These are phyloP conservation scores for Gelatoporia subvermispora DNA, from an alignment of 768 basidiomycete species.

Conservation along the genomic window DNA sequence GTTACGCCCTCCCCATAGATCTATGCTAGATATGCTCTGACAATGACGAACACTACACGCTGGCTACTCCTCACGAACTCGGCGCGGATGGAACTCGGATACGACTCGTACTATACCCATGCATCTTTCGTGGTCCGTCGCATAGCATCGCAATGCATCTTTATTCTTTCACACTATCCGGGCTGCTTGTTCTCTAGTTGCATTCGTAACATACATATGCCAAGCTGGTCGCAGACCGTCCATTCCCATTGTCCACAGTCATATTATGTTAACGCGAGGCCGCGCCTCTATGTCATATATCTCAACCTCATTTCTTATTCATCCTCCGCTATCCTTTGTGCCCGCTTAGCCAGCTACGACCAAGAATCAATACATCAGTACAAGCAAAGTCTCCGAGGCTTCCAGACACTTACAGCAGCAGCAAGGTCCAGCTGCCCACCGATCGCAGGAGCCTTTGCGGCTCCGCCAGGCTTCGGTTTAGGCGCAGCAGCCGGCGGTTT, in stretches of 20 bases:
- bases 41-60: slow-evolving; percentile 4
- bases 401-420: slow-evolving; percentile 57
- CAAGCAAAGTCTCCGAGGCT: neutral
- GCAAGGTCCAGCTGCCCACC: slow-evolving; percentile 77
- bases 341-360: slow-evolving; percentile 69
- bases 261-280: neutral
- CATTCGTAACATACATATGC: no score
- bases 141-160: slow-evolving; percentile 7
- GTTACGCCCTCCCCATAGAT: slow-evolving; percentile 35
- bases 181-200: no score
- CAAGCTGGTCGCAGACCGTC: no score
- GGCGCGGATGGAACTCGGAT: neutral
- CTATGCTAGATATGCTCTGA: slow-evolving; percentile 10
- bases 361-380: neutral
- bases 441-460: slow-evolving; percentile 36
- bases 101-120: slow-evolving; percentile 17
- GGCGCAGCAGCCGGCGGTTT: slow-evolving; percentile 39
- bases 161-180: neutral
- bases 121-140: slow-evolving; percentile 3
- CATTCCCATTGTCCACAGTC: no score
- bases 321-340: slow-evolving; percentile 56
- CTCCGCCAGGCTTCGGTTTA: slow-evolving; percentile 34
- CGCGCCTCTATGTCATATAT: no score
- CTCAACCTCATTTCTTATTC: slow-evolving; percentile 21
- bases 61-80: slow-evolving; percentile 1